phyloP scores from a whole-genome alignment of 2,329 filamentous ascomycete species.

The Aspergillus brasiliensis region DNA sequence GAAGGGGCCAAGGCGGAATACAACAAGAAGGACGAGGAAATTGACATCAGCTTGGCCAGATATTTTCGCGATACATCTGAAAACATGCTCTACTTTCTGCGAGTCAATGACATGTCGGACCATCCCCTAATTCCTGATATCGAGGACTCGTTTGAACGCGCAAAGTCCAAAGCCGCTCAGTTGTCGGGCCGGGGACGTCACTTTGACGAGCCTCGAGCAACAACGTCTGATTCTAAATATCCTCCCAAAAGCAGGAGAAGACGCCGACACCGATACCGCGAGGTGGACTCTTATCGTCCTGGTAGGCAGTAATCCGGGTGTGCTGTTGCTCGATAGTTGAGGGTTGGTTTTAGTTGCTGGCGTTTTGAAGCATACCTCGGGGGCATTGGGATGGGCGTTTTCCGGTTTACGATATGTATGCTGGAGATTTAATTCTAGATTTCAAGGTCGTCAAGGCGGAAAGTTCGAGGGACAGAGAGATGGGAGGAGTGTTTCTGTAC shows the following conservation, averaged over 20 bases:
- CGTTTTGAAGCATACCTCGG: neutral
- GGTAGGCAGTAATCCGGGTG: neutral
- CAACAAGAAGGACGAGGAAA: constrained; percentile 29
- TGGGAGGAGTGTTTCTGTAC: neutral
- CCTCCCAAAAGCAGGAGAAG: constrained; percentile 10
- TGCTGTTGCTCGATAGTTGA: neutral
- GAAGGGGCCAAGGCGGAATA: constrained; percentile 42
- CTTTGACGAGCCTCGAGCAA: constrained; percentile 32
- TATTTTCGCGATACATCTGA: constrained; percentile 50
- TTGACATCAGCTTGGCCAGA: constrained; percentile 33
- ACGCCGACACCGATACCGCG: constrained; percentile 13
- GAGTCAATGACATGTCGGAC: constrained; percentile 23
- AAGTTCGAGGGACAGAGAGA: neutral
- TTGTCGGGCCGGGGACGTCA: constrained; percentile 42
- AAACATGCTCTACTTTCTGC: constrained; percentile 41
- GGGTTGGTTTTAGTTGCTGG: neutral
- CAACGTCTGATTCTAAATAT: neutral
- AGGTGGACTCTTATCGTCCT: constrained; percentile 31
- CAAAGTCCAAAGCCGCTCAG: constrained; percentile 37
- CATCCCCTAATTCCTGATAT: constrained; percentile 38
- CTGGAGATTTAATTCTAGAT: neutral
- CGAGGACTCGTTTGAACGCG: constrained; percentile 34
- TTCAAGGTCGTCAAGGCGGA: neutral
- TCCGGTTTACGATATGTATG: neutral
- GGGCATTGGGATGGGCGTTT: neutral